A percentile compares a stretch with the other conserved stretches of the same genome.
phyloP scores from a whole-genome alignment of 2,329 filamentous ascomycete species.

The Pezizomycotina sp. region DNA sequence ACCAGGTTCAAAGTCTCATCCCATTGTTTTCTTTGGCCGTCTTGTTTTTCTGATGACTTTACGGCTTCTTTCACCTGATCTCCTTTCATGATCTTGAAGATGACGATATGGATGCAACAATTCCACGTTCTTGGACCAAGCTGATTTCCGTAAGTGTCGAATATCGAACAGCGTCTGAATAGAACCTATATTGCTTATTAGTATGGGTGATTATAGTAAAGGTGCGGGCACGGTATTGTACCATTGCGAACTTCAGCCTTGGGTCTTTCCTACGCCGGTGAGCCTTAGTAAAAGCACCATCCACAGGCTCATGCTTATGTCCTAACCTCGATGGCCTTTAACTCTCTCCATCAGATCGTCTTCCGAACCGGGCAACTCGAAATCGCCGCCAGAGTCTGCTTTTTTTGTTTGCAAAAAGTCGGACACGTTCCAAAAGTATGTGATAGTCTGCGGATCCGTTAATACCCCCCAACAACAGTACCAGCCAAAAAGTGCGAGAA shows the following conservation, averaged over 20 bases:
- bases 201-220: conserved; percentile 28
- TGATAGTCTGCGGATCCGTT: conserved; percentile 48
- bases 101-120: conserved; percentile 60
- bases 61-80: conserved; percentile 26
- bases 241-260: conserved; percentile 65
- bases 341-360: conserved; percentile 43
- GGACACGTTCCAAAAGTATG: conserved; percentile 89
- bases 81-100: conserved; percentile 58
- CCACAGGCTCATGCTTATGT: conserved; percentile 58
- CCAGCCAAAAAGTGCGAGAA: background rate
- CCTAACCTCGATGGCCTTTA: conserved; percentile 41
- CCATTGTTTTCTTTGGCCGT: conserved; percentile 40
- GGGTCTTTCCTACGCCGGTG: conserved; percentile 54
- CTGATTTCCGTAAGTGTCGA: conserved; percentile 76
- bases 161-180: conserved; percentile 84
- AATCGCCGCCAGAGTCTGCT: conserved; percentile 26
- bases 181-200: conserved; percentile 38
- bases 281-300: conserved; percentile 57
- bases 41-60: conserved; percentile 30
- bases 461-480: conserved; percentile 17
- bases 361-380: conserved; percentile 37
- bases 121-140: conserved; percentile 66
- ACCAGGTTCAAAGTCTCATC: conserved; percentile 60
- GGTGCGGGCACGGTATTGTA: conserved; percentile 26
- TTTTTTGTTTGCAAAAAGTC: conserved; percentile 49